Evolutionary conservation across 2,329 filamentous ascomycete genomes (phyloP).

Genomic region (Nothophoma quercina): DNA sequence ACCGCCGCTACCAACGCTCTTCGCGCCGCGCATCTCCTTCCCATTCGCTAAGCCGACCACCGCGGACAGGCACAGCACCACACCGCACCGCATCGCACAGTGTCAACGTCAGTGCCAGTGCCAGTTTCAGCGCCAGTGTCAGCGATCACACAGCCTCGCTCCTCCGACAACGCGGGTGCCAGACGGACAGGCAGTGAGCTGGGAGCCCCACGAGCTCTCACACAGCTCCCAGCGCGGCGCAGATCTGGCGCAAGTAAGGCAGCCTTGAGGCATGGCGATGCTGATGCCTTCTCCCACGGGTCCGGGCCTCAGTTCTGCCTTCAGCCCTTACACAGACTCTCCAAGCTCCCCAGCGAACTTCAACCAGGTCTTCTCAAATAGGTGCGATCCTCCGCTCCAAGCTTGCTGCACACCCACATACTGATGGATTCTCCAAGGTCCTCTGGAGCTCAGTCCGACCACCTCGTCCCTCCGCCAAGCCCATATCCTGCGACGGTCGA

Average conservation of each 20-base stretch:
- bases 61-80: background rate
- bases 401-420: slow-evolving; percentile 17
- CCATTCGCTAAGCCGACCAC: slow-evolving; percentile 27
- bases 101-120: too few species aligned
- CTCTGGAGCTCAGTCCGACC: slow-evolving; percentile 55
- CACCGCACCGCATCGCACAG: background rate
- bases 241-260: slow-evolving; percentile 35
- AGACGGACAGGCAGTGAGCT: slow-evolving; percentile 19
- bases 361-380: slow-evolving; percentile 50
- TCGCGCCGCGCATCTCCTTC: slow-evolving; percentile 32
- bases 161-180: slow-evolving; percentile 15
- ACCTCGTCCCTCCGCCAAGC: slow-evolving; percentile 57
- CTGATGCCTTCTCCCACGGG: slow-evolving; percentile 55
- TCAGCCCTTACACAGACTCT: slow-evolving; percentile 61
- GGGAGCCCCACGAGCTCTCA: slow-evolving; percentile 13
- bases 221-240: slow-evolving; percentile 28
- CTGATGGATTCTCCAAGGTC: slow-evolving; percentile 50
- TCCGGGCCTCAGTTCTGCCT: slow-evolving; percentile 52
- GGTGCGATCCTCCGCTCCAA: slow-evolving; percentile 56
- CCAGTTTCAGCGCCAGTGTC: too few species aligned
- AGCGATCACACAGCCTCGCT: slow-evolving; percentile 22
- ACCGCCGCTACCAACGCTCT: slow-evolving; percentile 26
- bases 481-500: slow-evolving; percentile 72
- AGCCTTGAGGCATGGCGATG: slow-evolving; percentile 47
- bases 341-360: slow-evolving; percentile 58